phyloP scores from a whole-genome alignment of 164 flowering plant species.

The Nymphaea thermarum region DNA sequence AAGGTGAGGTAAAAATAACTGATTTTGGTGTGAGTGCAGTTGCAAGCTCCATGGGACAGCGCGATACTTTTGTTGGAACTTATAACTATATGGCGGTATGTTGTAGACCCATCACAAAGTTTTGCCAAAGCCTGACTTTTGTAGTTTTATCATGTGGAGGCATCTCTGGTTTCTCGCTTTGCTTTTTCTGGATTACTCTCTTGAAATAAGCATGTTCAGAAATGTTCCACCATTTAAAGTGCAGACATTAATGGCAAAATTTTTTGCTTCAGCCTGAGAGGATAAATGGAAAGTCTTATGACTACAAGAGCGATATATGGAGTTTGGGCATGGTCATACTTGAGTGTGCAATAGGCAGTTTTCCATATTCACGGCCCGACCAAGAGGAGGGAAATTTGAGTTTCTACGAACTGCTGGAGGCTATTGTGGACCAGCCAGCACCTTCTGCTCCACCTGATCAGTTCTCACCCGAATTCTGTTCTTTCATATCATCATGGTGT shows the following conservation, averaged over 20 bases:
- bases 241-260: background rate
- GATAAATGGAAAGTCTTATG: conserved; percentile 85
- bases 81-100: conserved; percentile 98
- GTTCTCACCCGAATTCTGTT: conserved; percentile 97
- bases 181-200: background rate
- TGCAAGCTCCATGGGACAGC: conserved; percentile 87
- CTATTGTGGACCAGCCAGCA: conserved; percentile 77
- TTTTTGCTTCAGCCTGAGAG: conserved; percentile 65
- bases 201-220: too few relatives aligned
- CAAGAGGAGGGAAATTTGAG: conserved; percentile 61
- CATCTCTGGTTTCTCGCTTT: background rate
- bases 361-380: conserved; percentile 79
- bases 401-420: conserved; percentile 82
- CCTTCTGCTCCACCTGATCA: conserved; percentile 92
- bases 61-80: conserved; percentile 97
- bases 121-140: background rate
- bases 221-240: too few relatives aligned
- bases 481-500: conserved; percentile 86
- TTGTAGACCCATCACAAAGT: background rate
- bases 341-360: conserved; percentile 92
- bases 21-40: conserved; percentile 98
- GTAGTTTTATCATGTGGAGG: background rate
- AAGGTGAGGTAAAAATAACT: conserved; percentile 93
- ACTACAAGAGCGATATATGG: conserved; percentile 96
- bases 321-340: conserved; percentile 91